Base-by-base conservation (phyloP, 768 basidiomycete species). In the Xerocomellus chrysenteron region DNA sequence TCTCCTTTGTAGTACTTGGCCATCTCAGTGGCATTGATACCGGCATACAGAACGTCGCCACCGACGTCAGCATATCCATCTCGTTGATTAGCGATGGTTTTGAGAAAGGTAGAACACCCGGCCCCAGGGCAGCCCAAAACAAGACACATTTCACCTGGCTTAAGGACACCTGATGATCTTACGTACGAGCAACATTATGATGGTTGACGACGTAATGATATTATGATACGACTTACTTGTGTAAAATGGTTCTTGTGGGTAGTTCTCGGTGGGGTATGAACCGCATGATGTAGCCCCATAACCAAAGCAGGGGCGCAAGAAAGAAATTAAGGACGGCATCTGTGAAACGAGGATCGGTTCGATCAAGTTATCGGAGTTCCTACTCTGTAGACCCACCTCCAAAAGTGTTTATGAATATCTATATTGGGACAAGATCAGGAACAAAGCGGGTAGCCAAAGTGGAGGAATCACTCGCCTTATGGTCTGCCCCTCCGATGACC, bases 71-170 rank as follows among this genome's bases (percentile, higher is more conserved):
- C 77, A 67, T 82, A 94, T 13, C 81, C 87, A 9, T 75, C 76
- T 4, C 90, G 80, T 57, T 86, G 80, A 67, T 94, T 93, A 19
- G 94, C 82, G 56, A 96, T 86, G 0, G 85, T 73, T 72, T 92
- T 93, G 21, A 96, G 78, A 74, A 96, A 93, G 0, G 94, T 90
- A 1, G 87, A 84, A 68, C 94, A 95, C 35, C 93, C 93, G 6
- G 90, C 81, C 1, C 88, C 89, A 5, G 92, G 92, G 52, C 90
- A 86, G 19, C 92, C 92, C 13, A 90, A 77, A 21, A 90, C 90
- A 7, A 93, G 80, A 65, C 90, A 87, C 92, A 94, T 94, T 77
- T 94, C 87, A 17, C 91, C 86, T 0, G 89, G 82, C 59, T 88
- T 85, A 40, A 92, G 72, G 17, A 85, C 75, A 40, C 90, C 92